Base-by-base conservation (phyloP, 805 yeast species). In the Kazachstania psychrophila region DNA sequence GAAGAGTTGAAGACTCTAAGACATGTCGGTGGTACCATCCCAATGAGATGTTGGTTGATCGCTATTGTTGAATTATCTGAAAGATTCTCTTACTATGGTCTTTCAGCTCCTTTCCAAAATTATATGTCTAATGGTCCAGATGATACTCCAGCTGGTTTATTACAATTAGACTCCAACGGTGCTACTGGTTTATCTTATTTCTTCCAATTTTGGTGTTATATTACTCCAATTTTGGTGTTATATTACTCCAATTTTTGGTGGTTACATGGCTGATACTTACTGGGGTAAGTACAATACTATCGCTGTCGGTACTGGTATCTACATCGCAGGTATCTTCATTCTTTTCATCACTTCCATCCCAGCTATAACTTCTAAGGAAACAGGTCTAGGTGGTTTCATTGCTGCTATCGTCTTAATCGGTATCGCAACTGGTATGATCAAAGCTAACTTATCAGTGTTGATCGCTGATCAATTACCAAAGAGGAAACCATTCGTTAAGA, bases 211-310 rank as follows among this genome's bases (percentile, higher is more conserved):
- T 79, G 87, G 82, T 79, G 87, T 54, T 83, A 82, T 57, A 67
- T 81, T 32, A 79, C 89, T 30, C 68, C 85, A 79, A 54, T 83
- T 83, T 56, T 79, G 87, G 82, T 79, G 87, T 54, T 83, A 82
- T 57, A 67, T 81, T 32, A 79, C 89, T 30, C 94, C 94, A 22
- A 66, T 83, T 37, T 66, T 77, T 39, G 88, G 87, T 48, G 92
- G 86, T 37, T 73, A 76, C 60, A 48, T 81, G 19, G 77, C 92
- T 37, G 94, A 83, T 60, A 75, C 81, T 44, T 76, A 65, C 59
- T 71, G 73, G 66, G 92, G 92, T 41, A 78, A 80, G 55, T 76
- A 69, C 62, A 74, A 70, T 46, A 77, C 89, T 30, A 79, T 83
- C 51, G 67, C 72, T 48, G 65, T 69, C 23, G 78, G 78, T 49